phyloP scores from a whole-genome alignment of 352 stramenopile genomes.

The Pythium myriotylum region DNA sequence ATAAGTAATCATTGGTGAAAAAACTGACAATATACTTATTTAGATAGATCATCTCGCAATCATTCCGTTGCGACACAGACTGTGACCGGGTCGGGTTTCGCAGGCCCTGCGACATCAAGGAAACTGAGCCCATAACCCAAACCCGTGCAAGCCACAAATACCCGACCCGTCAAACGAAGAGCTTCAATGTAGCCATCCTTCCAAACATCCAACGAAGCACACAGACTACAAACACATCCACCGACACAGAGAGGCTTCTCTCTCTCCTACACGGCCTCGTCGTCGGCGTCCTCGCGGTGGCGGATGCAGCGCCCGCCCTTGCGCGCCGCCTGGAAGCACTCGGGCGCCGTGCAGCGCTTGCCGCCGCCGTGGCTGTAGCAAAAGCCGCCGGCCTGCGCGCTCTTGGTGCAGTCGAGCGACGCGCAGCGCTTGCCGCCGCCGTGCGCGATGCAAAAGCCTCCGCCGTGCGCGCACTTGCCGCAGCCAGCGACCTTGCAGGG shows the following conservation, averaged over 20 bases:
- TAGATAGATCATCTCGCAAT: conserved; percentile 4
- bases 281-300: conserved; percentile 45
- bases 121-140: neutral
- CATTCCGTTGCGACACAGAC: conserved; percentile 18
- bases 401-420: conserved; percentile 58
- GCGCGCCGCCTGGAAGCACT: conserved; percentile 79
- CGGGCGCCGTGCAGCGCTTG: conserved; percentile 66
- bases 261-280: neutral
- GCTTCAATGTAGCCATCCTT: conserved; percentile 12
- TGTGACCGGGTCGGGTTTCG: neutral
- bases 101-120: neutral
- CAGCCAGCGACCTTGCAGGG: conserved; percentile 76
- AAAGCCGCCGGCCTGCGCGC: conserved; percentile 71
- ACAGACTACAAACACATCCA: no score
- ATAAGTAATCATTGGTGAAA: neutral
- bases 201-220: neutral
- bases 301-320: conserved; percentile 82
- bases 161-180: conserved; percentile 11
- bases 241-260: no score
- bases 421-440: conserved; percentile 75
- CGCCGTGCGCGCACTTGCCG: conserved; percentile 73
- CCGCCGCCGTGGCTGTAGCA: conserved; percentile 82
- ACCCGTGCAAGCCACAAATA: neutral
- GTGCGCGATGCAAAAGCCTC: conserved; percentile 77
- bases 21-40: conserved; percentile 19